phyloP scores from a whole-genome alignment of 2,329 filamentous ascomycete genomes.

The Aspergillus carbonarius region DNA sequence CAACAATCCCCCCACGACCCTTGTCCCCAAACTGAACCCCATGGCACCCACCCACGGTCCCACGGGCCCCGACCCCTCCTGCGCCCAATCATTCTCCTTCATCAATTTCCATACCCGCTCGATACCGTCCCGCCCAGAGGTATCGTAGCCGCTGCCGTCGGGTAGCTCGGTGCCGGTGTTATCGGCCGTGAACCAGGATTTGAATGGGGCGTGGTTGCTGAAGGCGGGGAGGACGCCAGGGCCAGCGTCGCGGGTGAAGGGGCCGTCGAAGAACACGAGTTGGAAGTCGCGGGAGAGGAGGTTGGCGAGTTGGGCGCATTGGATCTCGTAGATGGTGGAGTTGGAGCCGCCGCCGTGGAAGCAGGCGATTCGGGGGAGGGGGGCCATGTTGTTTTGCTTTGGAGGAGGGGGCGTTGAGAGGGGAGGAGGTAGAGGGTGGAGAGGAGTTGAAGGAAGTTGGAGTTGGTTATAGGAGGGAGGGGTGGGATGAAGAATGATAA shows the following conservation, averaged over 20 bases:
- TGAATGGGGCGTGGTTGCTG: constrained; percentile 15
- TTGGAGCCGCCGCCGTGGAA: constrained; percentile 26
- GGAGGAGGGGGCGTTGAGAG: constrained; percentile 7
- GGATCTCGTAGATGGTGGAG: constrained; percentile 18
- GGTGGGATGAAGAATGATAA: no score
- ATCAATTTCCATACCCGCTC: constrained; percentile 20
- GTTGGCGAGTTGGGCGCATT: constrained; percentile 18
- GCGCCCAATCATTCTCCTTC: constrained; percentile 6
- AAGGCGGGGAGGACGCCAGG: constrained; percentile 25
- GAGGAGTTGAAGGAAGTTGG: no score
- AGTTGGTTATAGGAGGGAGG: no score
- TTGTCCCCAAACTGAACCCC: constrained; percentile 25
- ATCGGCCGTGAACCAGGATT: constrained; percentile 21
- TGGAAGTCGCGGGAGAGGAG: constrained; percentile 17
- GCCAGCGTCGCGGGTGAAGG: constrained; percentile 17
- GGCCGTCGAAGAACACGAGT: constrained; percentile 23
- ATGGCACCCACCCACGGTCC: constrained; percentile 23
- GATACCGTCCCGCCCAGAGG: constrained; percentile 16
- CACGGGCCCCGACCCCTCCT: neutral
- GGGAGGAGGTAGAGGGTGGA: neutral
- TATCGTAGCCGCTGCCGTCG: constrained; percentile 23
- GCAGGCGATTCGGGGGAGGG: constrained; percentile 22
- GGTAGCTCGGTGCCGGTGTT: constrained; percentile 4
- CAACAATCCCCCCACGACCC: constrained; percentile 19
- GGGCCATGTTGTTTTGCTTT: no score